Conservation (phyloP, 164 flowering plant species). For the Santalum album region DNA sequence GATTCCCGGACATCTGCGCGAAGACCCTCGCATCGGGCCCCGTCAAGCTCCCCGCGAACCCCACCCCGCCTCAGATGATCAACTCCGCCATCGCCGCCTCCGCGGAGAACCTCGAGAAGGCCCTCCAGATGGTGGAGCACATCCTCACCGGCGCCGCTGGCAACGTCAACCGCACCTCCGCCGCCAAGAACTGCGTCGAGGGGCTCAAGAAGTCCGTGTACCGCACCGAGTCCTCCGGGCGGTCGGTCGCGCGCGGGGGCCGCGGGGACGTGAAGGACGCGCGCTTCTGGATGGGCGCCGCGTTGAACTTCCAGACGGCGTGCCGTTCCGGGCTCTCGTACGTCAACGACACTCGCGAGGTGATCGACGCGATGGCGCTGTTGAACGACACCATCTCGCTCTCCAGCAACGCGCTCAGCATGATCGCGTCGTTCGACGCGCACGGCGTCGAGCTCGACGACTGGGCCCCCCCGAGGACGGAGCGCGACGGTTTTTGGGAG, state of each 20-base stretch:
- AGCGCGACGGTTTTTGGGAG: constrained; percentile 82
- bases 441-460: constrained; percentile 33
- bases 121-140: constrained; percentile 33
- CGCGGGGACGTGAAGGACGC: constrained; percentile 45
- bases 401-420: constrained; percentile 60
- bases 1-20: constrained; percentile 39
- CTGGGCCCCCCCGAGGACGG: constrained; percentile 77
- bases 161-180: constrained; percentile 43
- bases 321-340: constrained; percentile 66
- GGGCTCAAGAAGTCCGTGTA: constrained; percentile 27
- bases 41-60: constrained; percentile 17
- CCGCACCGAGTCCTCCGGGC: constrained; percentile 23
- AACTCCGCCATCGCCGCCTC: constrained; percentile 36
- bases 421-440: constrained; percentile 50
- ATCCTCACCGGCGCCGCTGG: constrained; percentile 39
- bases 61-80: constrained; percentile 38
- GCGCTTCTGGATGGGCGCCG: constrained; percentile 75
- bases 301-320: constrained; percentile 49
- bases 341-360: constrained; percentile 47
- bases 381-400: constrained; percentile 22
- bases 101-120: constrained; percentile 36
- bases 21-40: constrained; percentile 21
- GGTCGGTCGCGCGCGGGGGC: constrained; percentile 25
- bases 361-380: constrained; percentile 54
- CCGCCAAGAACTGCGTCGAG: constrained; percentile 56